Base-by-base conservation (phyloP, 768 basidiomycete genomes). In the Dendrothele bispora region DNA sequence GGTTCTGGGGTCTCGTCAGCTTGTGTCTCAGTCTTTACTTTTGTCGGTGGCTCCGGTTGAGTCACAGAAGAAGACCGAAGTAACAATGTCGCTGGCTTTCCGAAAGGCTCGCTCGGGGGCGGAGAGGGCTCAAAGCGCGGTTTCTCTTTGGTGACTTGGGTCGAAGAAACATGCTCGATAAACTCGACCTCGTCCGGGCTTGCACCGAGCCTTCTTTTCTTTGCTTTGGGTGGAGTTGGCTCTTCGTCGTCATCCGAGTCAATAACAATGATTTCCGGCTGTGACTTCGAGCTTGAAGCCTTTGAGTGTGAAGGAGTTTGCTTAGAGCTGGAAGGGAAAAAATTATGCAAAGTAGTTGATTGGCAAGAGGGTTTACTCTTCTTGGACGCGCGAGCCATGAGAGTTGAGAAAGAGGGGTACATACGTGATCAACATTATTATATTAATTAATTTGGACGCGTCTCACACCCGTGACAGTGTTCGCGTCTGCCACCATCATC, bases 211-310 rank as follows among this genome's bases (percentile, higher is more conserved):
- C 54, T 59, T 20, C 4, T 49, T 29, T 51, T 56, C 25, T 34
- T 38, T 26, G 32, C 43, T 25, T 10, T 27, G 15, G 35, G 15
- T 18, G 36, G 34, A 28, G n/a, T 20, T 43, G 26, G 26, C 7
- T 26, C 56, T 3, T 61, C 61, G 22, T 84, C 82, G 43, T 75
- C 75, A 54, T 84, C 83, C 17, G 83, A 83, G 58, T 85, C 83
- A 46, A 86, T 78, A 48, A 84, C 63, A 39, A 85, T 84, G 52
- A 83, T 57, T 53, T 84, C 77, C 52, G 12, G 43, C 8, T 27
- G 27, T 28, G 8, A n/a, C 17, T n/a, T 8, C 21, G 18, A 12
- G 6, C 20, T 39, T 30, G n/a, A 30, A 17, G 18, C n/a, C n/a
- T n/a, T n/a, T n/a, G n/a, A n/a, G n/a, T n/a, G n/a, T n/a, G 37